Conservation (phyloP, 306 rosid species). For the Prunus fruticosa region DNA sequence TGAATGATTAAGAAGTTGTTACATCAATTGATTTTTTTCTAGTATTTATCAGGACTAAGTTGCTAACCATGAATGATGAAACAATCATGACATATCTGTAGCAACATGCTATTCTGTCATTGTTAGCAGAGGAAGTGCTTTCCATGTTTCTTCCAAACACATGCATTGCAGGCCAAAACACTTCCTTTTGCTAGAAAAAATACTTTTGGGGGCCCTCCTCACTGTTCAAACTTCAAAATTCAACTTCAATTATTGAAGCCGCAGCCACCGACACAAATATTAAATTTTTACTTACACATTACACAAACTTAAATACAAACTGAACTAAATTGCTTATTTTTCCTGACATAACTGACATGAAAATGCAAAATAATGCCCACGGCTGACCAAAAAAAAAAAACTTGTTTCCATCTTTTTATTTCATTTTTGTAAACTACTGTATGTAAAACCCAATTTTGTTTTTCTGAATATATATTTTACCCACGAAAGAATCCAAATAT, state of each 20-base stretch:
- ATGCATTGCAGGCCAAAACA: background rate
- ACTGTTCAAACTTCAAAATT: background rate
- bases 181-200: background rate
- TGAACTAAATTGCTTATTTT: too few species aligned
- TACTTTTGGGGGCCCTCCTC: background rate
- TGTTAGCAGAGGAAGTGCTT: slow-evolving; percentile 2
- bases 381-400: background rate
- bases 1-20: too few species aligned
- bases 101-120: background rate
- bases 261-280: slow-evolving; percentile 16
- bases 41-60: too few species aligned
- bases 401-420: background rate
- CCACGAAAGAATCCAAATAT: background rate
- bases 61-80: background rate
- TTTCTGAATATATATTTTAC: background rate
- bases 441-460: background rate
- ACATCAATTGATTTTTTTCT: too few species aligned
- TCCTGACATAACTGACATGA: too few species aligned
- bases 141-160: slow-evolving; percentile 8
- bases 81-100: background rate
- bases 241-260: slow-evolving; percentile 18
- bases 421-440: too few species aligned
- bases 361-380: too few species aligned
- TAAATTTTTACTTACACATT: too few species aligned
- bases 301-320: background rate